These are phyloP conservation scores for Tylopilus orsonianus DNA, from an alignment of 1,284 basidiomycete genomes.

Conservation along the genomic window DNA sequence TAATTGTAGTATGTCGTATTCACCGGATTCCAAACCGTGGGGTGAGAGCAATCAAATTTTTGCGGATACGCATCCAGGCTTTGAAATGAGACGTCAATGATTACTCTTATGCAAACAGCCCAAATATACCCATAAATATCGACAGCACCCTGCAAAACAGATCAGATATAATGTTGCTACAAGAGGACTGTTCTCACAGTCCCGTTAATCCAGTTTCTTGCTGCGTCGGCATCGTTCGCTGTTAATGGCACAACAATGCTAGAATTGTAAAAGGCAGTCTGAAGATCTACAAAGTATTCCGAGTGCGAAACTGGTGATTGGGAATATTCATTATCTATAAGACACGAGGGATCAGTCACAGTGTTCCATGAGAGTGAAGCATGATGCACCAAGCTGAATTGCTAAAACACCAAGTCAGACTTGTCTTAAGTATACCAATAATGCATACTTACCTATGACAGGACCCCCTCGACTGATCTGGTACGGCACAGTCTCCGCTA, in stretches of 20 bases:
- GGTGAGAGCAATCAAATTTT: constrained; percentile 36
- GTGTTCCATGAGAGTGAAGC: background rate
- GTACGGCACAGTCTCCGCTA: constrained; percentile 57
- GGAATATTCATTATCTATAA: constrained; percentile 73
- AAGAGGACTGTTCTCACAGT: constrained; percentile 34
- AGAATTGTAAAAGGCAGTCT: constrained; percentile 52
- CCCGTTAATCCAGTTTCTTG: constrained; percentile 68
- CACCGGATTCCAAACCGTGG: constrained; percentile 31
- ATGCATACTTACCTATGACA: constrained; percentile 56
- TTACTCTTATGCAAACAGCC: background rate
- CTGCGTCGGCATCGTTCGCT: constrained; percentile 67
- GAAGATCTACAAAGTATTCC: constrained; percentile 67
- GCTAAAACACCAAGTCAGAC: constrained; percentile 38
- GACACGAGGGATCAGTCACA: background rate
- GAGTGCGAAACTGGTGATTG: constrained; percentile 48
- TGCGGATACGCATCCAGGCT: constrained; percentile 36
- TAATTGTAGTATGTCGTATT: constrained; percentile 30
- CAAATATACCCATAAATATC: constrained; percentile 51
- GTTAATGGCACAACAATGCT: constrained; percentile 70
- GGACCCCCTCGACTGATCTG: constrained; percentile 73
- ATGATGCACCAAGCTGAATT: constrained; percentile 61
- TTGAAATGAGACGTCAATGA: constrained; percentile 6
- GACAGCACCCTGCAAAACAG: constrained; percentile 42
- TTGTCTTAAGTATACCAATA: background rate
- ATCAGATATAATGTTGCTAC: constrained; percentile 3